These are phyloP conservation scores for Leccinum arenicola DNA, from an alignment of 768 basidiomycete genomes.

Conservation along the genomic window DNA sequence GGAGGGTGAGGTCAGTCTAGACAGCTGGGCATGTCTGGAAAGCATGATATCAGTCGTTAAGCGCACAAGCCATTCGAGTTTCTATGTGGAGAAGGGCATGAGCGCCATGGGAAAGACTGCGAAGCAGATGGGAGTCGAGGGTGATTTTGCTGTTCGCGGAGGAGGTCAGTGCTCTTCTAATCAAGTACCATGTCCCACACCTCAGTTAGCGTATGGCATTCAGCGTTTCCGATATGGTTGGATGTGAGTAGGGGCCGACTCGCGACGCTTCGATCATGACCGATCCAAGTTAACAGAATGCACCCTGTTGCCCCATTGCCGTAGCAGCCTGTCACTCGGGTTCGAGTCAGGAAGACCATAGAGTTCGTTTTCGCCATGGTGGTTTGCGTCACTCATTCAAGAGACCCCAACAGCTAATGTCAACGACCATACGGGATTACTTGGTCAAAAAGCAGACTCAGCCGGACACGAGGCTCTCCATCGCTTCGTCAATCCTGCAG, in stretches of 20 bases:
- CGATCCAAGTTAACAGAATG: constrained; percentile 48
- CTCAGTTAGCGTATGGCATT: constrained; percentile 7
- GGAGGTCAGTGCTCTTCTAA: constrained; percentile 56
- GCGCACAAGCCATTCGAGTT: constrained; percentile 81
- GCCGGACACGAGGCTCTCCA: constrained; percentile 18
- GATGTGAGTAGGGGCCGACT: constrained; percentile 45
- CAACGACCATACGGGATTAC: constrained; percentile 66
- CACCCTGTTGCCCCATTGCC: constrained; percentile 80
- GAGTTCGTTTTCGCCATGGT: constrained; percentile 42
- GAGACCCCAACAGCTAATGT: constrained; percentile 48
- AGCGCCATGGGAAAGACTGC: constrained; percentile 78
- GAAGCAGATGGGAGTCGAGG: constrained; percentile 66
- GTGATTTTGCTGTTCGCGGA: constrained; percentile 63
- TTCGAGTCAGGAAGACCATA: constrained; percentile 77
- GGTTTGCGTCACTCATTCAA: constrained; percentile 1
- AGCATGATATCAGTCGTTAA: constrained; percentile 78
- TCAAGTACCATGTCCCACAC: neutral
- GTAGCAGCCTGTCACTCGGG: constrained; percentile 79
- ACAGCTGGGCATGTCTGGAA: constrained; percentile 77
- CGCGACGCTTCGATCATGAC: neutral
- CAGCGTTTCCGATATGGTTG: constrained; percentile 85
- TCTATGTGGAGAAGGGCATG: constrained; percentile 85
- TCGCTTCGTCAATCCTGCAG: constrained; percentile 24
- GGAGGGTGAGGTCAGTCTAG: constrained; percentile 72
- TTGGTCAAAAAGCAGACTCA: constrained; percentile 51